Percentiles rank a stretch among this genome's conserved stretches.
Conservation (phyloP, 2,329 filamentous ascomycete genomes). For the Ceratocystis papillata region DNA sequence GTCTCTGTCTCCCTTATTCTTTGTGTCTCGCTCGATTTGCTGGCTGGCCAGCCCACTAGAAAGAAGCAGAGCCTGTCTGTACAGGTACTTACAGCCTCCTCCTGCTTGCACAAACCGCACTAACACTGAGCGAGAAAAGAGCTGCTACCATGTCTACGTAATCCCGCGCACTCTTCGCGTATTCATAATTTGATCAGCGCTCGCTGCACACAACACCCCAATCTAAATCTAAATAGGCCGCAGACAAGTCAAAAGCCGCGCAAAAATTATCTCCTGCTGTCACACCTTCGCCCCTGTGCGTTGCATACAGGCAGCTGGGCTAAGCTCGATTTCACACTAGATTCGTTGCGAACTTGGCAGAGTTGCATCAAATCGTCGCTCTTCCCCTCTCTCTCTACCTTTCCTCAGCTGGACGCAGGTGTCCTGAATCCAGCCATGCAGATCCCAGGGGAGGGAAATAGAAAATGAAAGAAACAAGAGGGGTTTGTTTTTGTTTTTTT, state of each 20-base stretch:
- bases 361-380: neutral
- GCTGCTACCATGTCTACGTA: neutral
- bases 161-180: neutral
- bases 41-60: neutral
- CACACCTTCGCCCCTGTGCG: slow-evolving; percentile 6
- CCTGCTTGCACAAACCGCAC: too few relatives aligned
- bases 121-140: too few relatives aligned
- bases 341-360: neutral
- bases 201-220: neutral
- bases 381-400: neutral
- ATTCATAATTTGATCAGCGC: slow-evolving; percentile 5
- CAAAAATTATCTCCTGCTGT: slow-evolving; percentile 2
- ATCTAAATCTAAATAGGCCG: neutral
- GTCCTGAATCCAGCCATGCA: neutral
- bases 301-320: neutral
- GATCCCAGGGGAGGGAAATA: neutral
- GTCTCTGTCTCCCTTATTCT: neutral
- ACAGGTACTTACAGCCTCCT: too few relatives aligned
- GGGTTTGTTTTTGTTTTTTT: neutral
- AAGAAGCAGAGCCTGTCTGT: too few relatives aligned
- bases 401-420: slow-evolving; percentile 9
- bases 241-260: neutral
- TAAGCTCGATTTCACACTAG: neutral
- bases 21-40: neutral
- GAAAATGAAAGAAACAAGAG: neutral